Evolutionary conservation across 1,284 basidiomycete species (phyloP).

Genomic region (Cerioporus squamosus): DNA sequence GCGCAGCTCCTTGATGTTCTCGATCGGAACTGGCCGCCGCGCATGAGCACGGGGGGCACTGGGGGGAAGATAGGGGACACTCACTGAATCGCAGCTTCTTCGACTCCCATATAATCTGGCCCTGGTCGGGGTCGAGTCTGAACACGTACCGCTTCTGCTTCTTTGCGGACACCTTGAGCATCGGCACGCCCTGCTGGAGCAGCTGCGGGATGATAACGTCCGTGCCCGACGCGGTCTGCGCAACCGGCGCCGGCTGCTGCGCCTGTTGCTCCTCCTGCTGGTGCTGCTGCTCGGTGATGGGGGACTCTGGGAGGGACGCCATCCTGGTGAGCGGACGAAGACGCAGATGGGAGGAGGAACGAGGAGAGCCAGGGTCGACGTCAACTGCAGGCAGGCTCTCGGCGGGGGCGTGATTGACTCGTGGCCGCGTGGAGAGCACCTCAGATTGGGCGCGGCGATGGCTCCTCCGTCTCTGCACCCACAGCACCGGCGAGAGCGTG

Average conservation of each 20-base stretch:
- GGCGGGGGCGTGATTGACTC: conserved; percentile 15
- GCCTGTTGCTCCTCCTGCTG: conserved; percentile 1
- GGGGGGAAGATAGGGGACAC: conserved; percentile 35
- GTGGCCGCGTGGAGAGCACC: conserved; percentile 23
- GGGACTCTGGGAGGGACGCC: conserved; percentile 16
- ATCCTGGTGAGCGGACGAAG: conserved; percentile 11
- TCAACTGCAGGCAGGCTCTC: background rate
- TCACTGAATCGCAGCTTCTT: conserved; percentile 76
- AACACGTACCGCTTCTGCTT: conserved; percentile 81
- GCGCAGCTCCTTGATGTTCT: conserved; percentile 91
- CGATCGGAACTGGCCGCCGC: conserved; percentile 77
- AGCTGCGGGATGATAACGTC: conserved; percentile 53
- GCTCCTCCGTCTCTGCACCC: conserved; percentile 20
- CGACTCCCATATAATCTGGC: conserved; percentile 86
- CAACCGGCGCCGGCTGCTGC: conserved; percentile 11
- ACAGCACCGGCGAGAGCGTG: conserved; percentile 13
- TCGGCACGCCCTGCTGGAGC: conserved; percentile 65
- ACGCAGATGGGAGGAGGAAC: conserved; percentile 1
- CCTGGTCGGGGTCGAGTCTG: conserved; percentile 78
- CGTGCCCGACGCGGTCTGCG: conserved; percentile 27
- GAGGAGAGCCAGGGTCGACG: background rate
- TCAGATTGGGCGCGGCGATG: conserved; percentile 28
- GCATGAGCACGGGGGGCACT: background rate
- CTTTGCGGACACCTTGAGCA: conserved; percentile 91
- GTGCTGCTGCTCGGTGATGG: background rate